Conservation (phyloP, 164 flowering plant genomes). For the Tetracentron sinense region DNA sequence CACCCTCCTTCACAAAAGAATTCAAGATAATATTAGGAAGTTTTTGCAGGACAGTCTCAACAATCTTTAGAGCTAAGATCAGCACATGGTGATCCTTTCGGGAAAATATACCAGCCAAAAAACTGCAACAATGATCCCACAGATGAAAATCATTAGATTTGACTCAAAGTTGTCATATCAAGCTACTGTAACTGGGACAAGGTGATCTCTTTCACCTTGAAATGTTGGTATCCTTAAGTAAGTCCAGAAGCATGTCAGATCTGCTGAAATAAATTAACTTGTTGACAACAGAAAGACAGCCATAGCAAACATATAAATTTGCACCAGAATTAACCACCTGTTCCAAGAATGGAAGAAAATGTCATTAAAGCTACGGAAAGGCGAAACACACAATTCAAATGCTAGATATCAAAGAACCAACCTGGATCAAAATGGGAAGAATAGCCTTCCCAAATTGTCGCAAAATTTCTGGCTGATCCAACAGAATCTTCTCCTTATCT, state of each 20-base stretch:
- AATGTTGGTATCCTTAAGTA: conserved; percentile 56
- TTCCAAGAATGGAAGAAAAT: conserved; percentile 10
- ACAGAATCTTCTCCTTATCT: conserved; percentile 52
- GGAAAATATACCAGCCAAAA: conserved; percentile 74
- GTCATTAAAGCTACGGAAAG: conserved; percentile 2
- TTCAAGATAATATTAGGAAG: conserved; percentile 46
- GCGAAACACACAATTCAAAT: background rate
- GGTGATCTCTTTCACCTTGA: conserved; percentile 61
- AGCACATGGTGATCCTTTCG: conserved; percentile 76
- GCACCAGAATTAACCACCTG: conserved; percentile 86
- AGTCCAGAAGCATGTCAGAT: conserved; percentile 54
- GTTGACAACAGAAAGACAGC: conserved; percentile 68
- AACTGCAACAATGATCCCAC: conserved; percentile 45
- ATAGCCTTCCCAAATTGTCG: conserved; percentile 60
- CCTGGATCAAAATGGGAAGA: conserved; percentile 73
- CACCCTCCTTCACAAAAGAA: conserved; percentile 87
- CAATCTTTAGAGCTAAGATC: conserved; percentile 57
- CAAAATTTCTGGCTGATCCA: conserved; percentile 53
- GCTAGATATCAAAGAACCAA: conserved; percentile 20
- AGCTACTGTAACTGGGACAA: conserved; percentile 4
- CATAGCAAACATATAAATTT: conserved; percentile 53
- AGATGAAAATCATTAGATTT: conserved; percentile 8
- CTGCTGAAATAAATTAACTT: conserved; percentile 60
- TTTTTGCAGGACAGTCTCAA: conserved; percentile 55
- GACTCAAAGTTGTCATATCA: background rate